Base-by-base conservation (phyloP, 306 rosid genomes). In the Inga oerstediana region DNA sequence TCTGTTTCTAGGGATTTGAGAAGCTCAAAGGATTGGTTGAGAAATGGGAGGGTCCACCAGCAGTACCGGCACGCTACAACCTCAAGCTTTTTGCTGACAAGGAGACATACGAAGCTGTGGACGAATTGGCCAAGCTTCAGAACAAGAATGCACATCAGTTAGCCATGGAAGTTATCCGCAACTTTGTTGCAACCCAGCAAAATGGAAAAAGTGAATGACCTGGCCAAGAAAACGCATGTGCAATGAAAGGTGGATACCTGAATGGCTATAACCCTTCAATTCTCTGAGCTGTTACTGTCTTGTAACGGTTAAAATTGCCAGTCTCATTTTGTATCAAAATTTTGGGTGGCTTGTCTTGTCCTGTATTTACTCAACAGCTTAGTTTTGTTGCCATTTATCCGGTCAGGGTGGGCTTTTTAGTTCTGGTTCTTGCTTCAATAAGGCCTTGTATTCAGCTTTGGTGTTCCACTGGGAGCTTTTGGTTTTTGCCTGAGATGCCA, bases 61-160 rank as follows among this genome's bases (percentile, higher is more conserved):
- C 74, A 43, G 86, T 87, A 78, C 86, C 94, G 22, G 64, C 97
- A 2, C 94, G 97, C 49, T 76, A 89, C 89, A 94, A 96, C 89
- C 86, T 96, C 77, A 89, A 80, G 91, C 97, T 96, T 78, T 96
- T 96, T 84, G 88, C 97, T 0, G 97, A 96, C 80, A 96, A 86
- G 87, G 97, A 90, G 85, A 96, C 98, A 3, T 96, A 90, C 17
- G 94, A 91, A 81, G 97, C 97, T 4, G 66, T 96, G 81, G 92
- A 94, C 56, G 88, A 84, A 67, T 89, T 92, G 27, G 98, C 98
- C 68, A 93, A 82, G 86, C 84, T 88, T 88, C 95, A 96, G 87
- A 89, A 89, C 84, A 96, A 96, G 93, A 96, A 62, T 79, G 98
- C 99, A 24, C 98, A 96, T 88, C 97, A 91, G 81, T 82, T 96